These are phyloP conservation scores for Hypoxylon sp. DNA, from an alignment of 2,329 filamentous ascomycete species.

Conservation along the genomic window DNA sequence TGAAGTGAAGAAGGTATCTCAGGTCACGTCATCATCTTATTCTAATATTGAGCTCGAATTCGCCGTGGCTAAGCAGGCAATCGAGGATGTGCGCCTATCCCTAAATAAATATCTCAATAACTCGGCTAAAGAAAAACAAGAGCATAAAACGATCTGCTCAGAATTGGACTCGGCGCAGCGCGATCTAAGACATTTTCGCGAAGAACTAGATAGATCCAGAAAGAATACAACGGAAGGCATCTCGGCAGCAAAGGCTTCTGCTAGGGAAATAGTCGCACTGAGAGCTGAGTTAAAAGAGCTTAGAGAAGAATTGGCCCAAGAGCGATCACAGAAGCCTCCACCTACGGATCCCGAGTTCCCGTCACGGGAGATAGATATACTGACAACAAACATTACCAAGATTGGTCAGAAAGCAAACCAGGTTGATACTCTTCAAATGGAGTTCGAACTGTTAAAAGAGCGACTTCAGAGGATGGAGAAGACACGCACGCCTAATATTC, in stretches of 20 bases:
- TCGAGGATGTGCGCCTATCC: slow-evolving; percentile 48
- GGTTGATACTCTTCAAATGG: slow-evolving; percentile 61
- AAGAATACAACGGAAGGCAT: slow-evolving; percentile 47
- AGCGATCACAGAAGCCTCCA: slow-evolving; percentile 43
- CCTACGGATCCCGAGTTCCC: slow-evolving; percentile 46
- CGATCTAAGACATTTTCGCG: slow-evolving; percentile 25
- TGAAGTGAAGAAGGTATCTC: slow-evolving; percentile 35
- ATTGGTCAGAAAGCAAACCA: slow-evolving; percentile 58
- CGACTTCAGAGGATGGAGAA: slow-evolving; percentile 58
- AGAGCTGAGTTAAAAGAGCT: slow-evolving; percentile 56
- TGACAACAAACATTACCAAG: slow-evolving; percentile 58
- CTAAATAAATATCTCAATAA: slow-evolving; percentile 35
- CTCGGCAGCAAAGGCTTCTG: slow-evolving; percentile 49
- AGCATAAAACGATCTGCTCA: slow-evolving; percentile 25
- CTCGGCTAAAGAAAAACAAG: slow-evolving; percentile 21
- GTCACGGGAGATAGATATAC: slow-evolving; percentile 58
- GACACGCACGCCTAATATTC: slow-evolving; percentile 27
- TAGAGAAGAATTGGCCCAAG: slow-evolving; percentile 50
- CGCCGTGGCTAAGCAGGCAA: slow-evolving; percentile 35
- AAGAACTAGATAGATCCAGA: slow-evolving; percentile 45
- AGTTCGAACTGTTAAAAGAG: slow-evolving; percentile 59
- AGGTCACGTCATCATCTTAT: slow-evolving; percentile 16
- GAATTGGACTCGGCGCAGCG: slow-evolving; percentile 22
- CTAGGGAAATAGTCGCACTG: slow-evolving; percentile 54
- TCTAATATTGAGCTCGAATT: slow-evolving; percentile 34